Base-by-base conservation (phyloP, 116 monocot genomes). In the Iris pallida region DNA sequence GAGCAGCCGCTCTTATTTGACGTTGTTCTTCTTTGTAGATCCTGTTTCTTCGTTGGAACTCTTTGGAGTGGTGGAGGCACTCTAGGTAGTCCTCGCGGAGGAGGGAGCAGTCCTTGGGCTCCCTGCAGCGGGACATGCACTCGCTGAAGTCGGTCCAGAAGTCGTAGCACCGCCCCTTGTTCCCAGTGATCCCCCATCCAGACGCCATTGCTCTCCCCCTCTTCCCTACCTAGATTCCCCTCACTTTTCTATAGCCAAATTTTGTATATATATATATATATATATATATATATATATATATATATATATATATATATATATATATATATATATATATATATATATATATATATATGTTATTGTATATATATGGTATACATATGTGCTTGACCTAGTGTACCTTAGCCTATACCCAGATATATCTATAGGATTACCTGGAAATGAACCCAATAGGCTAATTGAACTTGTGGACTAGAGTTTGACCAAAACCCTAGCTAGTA, bases 71-170 rank as follows among this genome's bases (percentile, higher is more conserved):
- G 74, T 95, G 95, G 61, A 95, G 95, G 74, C 95, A 91, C 80
- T 95, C 95, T 55, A 95, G 75, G 73, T 95, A 95, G 72, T 95
- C 95, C 73, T 95, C 95, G 51, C 95, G 88, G 79, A 91, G 88
- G 74, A 95, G 82, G 17, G 71, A 30, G 80, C 95, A 75, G 63
- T 75, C 75, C 43, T 75, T 75, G 54, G 85, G 96, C 79, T 96
- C 82, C 43, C 92, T 78, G 84, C 96, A 96, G 12, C 68, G 75
- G 17, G 92, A 92, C 96, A 96, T 96, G 75, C 92, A 96, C 81
- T 89, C 89, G 81, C 96, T 92, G 89, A 96, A 96, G 66, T 96
- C 96, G n/a, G 58, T 68, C 96, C 96, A 92, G 85, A 92, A 96
- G 59, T 96, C 96, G 85, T 96, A 96, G 87, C 96, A 96, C 4